A percentile compares a stretch with the other conserved stretches of the same genome.
Evolutionary conservation across 2,329 filamentous ascomycete species (phyloP).

Genomic region (Podosphaera aphanis): DNA sequence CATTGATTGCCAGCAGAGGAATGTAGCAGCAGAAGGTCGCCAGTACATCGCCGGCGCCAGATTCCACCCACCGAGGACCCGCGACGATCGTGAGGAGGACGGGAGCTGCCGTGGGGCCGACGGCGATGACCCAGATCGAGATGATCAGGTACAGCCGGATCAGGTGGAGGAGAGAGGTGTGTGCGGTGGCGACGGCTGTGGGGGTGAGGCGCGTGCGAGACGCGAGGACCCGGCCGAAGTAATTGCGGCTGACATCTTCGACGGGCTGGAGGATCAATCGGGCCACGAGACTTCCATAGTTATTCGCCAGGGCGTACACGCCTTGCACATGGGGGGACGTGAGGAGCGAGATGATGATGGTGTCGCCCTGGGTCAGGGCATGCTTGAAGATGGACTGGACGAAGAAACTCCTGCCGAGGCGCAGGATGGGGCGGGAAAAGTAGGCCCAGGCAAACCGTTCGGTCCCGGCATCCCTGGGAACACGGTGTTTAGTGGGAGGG

Average conservation of each 20-base stretch:
- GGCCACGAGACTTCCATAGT: slow-evolving; percentile 77
- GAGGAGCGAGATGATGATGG: slow-evolving; percentile 59
- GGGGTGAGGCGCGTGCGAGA: slow-evolving; percentile 11
- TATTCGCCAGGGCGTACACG: slow-evolving; percentile 77
- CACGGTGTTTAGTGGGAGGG: not conserved
- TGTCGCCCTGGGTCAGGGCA: slow-evolving; percentile 80
- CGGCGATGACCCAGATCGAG: slow-evolving; percentile 38
- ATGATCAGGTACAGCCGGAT: slow-evolving; percentile 54
- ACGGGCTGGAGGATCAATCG: slow-evolving; percentile 83
- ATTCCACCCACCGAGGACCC: slow-evolving; percentile 50
- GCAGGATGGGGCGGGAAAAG: slow-evolving; percentile 48
- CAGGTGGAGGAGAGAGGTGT: slow-evolving; percentile 34
- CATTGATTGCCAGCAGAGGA: slow-evolving; percentile 76
- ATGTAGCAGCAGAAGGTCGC: slow-evolving; percentile 79
- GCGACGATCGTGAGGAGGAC: slow-evolving; percentile 52
- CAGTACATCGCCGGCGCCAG: slow-evolving; percentile 51
- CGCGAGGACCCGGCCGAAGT: slow-evolving; percentile 61
- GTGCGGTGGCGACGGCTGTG: slow-evolving; percentile 19
- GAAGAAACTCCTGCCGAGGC: slow-evolving; percentile 60
- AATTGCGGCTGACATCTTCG: slow-evolving; percentile 74
- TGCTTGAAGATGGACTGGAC: slow-evolving; percentile 81
- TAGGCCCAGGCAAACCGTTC: slow-evolving; percentile 11
- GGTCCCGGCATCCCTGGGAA: slow-evolving; percentile 4
- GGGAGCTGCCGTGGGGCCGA: slow-evolving; percentile 57
- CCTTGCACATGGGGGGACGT: slow-evolving; percentile 64